phyloP scores from a whole-genome alignment of 257 asterid species.

The Ajuga chamaepitys region DNA sequence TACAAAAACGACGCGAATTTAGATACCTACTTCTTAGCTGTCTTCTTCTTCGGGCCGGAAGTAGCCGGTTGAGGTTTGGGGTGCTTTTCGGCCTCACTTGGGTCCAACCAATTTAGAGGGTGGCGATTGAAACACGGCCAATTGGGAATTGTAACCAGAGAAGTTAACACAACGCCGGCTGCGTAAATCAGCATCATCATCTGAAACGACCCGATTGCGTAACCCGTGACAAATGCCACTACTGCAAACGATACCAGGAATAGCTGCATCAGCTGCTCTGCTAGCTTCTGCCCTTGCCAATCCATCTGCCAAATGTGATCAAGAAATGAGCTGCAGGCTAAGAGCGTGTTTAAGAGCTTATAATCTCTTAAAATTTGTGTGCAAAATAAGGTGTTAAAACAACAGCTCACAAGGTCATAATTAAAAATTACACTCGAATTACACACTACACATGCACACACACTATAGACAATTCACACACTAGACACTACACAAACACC shows the following conservation, averaged over 20 bases:
- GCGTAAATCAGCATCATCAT: slow-evolving; percentile 52
- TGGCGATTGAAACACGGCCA: slow-evolving; percentile 66
- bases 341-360: too few relatives aligned
- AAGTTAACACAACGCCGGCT: slow-evolving; percentile 57
- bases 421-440: too few relatives aligned
- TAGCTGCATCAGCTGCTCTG: slow-evolving; percentile 74
- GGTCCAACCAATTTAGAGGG: slow-evolving; percentile 68
- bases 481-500: too few relatives aligned
- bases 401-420: too few relatives aligned
- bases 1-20: not conserved
- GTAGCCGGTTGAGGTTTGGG: slow-evolving; percentile 47
- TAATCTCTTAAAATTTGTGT: too few relatives aligned
- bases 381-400: too few relatives aligned
- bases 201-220: slow-evolving; percentile 55
- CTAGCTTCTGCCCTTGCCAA: slow-evolving; percentile 84
- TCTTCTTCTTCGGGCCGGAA: slow-evolving; percentile 45
- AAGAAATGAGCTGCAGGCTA: slow-evolving; percentile 1
- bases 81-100: slow-evolving; percentile 54
- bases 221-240: slow-evolving; percentile 52
- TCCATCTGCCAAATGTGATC: slow-evolving; percentile 44
- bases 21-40: slow-evolving; percentile 43
- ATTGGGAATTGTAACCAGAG: slow-evolving; percentile 53
- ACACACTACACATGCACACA: too few relatives aligned
- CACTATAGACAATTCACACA: too few relatives aligned
- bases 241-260: slow-evolving; percentile 46